phyloP scores from a whole-genome alignment of 1,284 basidiomycete species.

The Phenoliferia sp. region DNA sequence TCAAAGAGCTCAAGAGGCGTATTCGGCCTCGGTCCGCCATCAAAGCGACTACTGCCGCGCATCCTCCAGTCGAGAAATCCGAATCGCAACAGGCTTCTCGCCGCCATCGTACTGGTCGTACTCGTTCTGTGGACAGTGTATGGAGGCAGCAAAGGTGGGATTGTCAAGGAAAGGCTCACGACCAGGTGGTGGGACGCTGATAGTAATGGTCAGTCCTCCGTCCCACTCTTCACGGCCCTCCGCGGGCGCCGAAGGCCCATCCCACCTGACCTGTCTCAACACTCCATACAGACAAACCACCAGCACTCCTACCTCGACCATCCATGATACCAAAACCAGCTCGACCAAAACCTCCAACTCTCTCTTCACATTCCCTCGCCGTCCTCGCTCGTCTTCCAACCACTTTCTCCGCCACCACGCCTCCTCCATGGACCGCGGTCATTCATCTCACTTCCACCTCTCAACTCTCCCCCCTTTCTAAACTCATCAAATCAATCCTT shows the following conservation, averaged over 20 bases:
- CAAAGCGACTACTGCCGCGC: not conserved
- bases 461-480: conserved; percentile 9
- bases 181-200: conserved; percentile 29
- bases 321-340: conserved; percentile 14
- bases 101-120: not conserved
- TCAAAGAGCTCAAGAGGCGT: not conserved
- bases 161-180: conserved; percentile 3
- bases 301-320: conserved; percentile 18
- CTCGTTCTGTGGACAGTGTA: not conserved
- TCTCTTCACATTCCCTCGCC: conserved; percentile 11
- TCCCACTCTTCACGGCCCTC: not conserved
- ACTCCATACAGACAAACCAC: conserved; percentile 5
- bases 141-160: not conserved
- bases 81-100: not conserved
- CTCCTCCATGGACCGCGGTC: conserved; percentile 19
- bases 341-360: conserved; percentile 10
- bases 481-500: conserved; percentile 13
- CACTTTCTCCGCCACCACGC: conserved; percentile 3
- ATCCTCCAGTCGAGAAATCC: not conserved
- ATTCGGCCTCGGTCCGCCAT: not conserved
- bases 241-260: not conserved
- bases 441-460: conserved; percentile 20
- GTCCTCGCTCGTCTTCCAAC: conserved; percentile 23
- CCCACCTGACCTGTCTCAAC: not conserved
- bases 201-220: conserved; percentile 3